These are phyloP conservation scores for Talaromyces sp. DNA, from an alignment of 2,329 filamentous ascomycete species.

Conservation along the genomic window DNA sequence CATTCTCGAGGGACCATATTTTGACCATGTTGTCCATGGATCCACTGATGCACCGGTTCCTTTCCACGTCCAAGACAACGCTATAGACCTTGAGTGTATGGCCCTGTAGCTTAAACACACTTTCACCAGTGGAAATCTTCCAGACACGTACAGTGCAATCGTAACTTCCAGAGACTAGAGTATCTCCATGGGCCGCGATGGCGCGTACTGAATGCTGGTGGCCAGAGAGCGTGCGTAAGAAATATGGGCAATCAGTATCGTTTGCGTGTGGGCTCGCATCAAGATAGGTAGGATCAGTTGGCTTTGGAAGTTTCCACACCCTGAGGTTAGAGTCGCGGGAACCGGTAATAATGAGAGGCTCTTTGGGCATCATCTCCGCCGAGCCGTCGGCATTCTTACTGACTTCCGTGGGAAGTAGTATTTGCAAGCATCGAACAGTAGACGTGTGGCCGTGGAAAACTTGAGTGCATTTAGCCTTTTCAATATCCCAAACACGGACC, in stretches of 20 bases:
- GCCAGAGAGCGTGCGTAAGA: conserved; percentile 78
- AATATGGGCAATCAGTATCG: conserved; percentile 84
- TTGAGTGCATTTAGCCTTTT: conserved; percentile 85
- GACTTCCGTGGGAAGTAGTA: conserved; percentile 79
- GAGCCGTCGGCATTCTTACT: conserved; percentile 67
- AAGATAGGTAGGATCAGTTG: conserved; percentile 69
- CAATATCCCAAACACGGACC: conserved; percentile 99
- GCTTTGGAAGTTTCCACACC: conserved; percentile 88
- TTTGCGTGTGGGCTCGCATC: conserved; percentile 70
- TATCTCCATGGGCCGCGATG: conserved; percentile 91
- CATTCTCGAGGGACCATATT: conserved; percentile 91
- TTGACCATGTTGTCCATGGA: conserved; percentile 99
- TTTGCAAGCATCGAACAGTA: conserved; percentile 92
- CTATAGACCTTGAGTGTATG: conserved; percentile 95
- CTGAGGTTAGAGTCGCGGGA: conserved; percentile 90
- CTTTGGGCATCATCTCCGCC: conserved; percentile 83
- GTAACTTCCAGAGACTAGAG: conserved; percentile 94
- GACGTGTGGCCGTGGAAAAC: conserved; percentile 97
- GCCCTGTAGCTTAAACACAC: conserved; percentile 75
- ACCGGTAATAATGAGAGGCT: conserved; percentile 94
- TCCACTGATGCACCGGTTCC: conserved; percentile 93
- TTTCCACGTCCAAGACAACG: conserved; percentile 85
- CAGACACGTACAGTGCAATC: conserved; percentile 93
- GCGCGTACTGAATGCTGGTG: conserved; percentile 93
- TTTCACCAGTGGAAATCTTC: conserved; percentile 94